Evolutionary conservation across 2,329 filamentous ascomycete species (phyloP).

Genomic region (Botrytis aclada): DNA sequence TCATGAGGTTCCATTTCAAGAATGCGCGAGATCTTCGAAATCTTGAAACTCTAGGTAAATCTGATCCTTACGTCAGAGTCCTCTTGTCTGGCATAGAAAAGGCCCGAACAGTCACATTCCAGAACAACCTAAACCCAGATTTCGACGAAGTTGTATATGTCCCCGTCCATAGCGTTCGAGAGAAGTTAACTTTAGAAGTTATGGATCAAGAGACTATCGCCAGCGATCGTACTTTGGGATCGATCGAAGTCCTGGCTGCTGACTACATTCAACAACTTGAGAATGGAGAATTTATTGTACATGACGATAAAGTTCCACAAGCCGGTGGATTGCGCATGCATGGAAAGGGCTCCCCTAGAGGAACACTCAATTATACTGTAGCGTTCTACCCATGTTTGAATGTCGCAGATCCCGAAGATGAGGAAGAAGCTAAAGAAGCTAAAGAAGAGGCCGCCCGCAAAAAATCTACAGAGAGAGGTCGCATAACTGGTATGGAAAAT

Average conservation of each 20-base stretch:
- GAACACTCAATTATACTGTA: constrained; percentile 74
- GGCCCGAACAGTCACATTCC: constrained; percentile 88
- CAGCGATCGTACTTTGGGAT: constrained; percentile 83
- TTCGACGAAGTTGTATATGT: constrained; percentile 97
- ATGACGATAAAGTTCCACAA: constrained; percentile 70
- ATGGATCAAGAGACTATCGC: constrained; percentile 95
- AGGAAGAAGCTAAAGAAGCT: constrained; percentile 80
- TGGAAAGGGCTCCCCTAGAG: constrained; percentile 71
- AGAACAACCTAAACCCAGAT: constrained; percentile 91
- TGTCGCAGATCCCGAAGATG: constrained; percentile 84
- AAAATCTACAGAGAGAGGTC: constrained; percentile 29
- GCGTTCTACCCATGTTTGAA: constrained; percentile 90
- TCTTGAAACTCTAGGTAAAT: constrained; percentile 92
- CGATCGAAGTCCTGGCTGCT: constrained; percentile 70
- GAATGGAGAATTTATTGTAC: constrained; percentile 73
- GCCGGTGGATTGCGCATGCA: constrained; percentile 71
- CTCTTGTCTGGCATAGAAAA: constrained; percentile 88
- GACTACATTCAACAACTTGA: constrained; percentile 79
- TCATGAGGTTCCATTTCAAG: constrained; percentile 91
- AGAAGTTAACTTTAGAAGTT: constrained; percentile 84
- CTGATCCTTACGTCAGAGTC: constrained; percentile 89
- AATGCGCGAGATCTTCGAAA: constrained; percentile 81
- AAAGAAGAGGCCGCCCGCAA: constrained; percentile 50
- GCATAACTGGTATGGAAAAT: constrained; percentile 30
- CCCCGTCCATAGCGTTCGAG: constrained; percentile 78